A percentile compares a stretch with the other conserved stretches of the same genome.
phyloP scores from a whole-genome alignment of 805 yeast genomes.

The Blastobotrys robertii region DNA sequence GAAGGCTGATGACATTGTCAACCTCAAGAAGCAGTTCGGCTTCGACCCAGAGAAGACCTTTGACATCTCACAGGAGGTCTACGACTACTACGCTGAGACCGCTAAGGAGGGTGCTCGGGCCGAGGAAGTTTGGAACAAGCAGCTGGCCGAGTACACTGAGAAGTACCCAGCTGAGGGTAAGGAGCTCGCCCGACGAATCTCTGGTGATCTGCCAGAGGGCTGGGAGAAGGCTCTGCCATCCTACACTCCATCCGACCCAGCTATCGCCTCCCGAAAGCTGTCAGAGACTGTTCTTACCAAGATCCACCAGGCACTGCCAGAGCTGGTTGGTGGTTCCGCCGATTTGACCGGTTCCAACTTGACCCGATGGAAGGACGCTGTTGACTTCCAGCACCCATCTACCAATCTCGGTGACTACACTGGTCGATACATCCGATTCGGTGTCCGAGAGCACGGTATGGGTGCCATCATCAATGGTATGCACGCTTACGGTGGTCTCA shows the following conservation, averaged over 20 bases:
- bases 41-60: conserved; percentile 80
- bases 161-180: conserved; percentile 72
- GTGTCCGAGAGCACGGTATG: conserved; percentile 99
- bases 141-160: conserved; percentile 49
- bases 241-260: conserved; percentile 66
- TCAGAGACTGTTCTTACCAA: conserved; percentile 68
- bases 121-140: conserved; percentile 66
- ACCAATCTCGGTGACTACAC: conserved; percentile 73
- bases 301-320: conserved; percentile 63
- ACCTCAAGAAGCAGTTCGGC: conserved; percentile 74
- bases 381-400: conserved; percentile 85
- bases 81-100: conserved; percentile 49
- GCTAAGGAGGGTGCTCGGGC: conserved; percentile 54
- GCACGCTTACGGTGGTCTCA: conserved; percentile 76
- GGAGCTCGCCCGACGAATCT: conserved; percentile 70
- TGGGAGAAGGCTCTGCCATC: conserved; percentile 75
- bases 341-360: conserved; percentile 95
- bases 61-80: conserved; percentile 74
- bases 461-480: conserved; percentile 98
- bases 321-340: conserved; percentile 95
- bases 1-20: conserved; percentile 84
- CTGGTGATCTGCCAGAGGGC: conserved; percentile 59
- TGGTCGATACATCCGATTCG: conserved; percentile 94
- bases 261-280: conserved; percentile 90
- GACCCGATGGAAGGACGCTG: conserved; percentile 76